Percentiles rank a stretch among this genome's conserved stretches.
Conservation (phyloP, 495 filamentous ascomycete genomes). For the Xylaria intraflava region DNA sequence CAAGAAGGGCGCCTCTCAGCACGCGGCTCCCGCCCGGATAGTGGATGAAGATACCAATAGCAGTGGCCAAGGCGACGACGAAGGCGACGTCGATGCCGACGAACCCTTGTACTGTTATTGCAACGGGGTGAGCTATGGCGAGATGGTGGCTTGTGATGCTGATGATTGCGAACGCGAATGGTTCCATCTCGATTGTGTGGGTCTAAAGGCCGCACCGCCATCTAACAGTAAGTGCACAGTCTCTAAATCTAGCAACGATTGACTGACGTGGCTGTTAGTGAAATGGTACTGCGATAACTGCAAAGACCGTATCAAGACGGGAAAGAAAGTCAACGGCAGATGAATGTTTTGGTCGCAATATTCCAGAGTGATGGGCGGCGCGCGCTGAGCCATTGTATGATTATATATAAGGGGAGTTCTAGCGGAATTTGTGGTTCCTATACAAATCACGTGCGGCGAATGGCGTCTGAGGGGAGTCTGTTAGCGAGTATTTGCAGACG, state of each 20-base stretch:
- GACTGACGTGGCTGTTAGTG: constrained; percentile 40
- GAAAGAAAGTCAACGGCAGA: constrained; percentile 34
- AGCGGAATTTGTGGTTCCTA: constrained; percentile 2
- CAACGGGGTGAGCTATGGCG: constrained; percentile 85
- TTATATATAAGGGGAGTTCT: constrained; percentile 9
- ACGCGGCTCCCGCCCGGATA: constrained; percentile 20
- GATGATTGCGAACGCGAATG: constrained; percentile 83
- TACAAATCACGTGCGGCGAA: constrained; percentile 7
- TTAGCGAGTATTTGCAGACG: constrained; percentile 3
- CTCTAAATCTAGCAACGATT: neutral
- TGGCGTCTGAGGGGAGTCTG: constrained; percentile 6
- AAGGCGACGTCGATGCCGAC: constrained; percentile 65
- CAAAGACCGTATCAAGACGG: constrained; percentile 59
- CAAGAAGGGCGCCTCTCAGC: constrained; percentile 57
- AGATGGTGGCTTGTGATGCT: constrained; percentile 97
- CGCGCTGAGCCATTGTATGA: constrained; percentile 3
- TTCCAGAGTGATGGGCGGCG: neutral
- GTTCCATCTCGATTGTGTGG: constrained; percentile 94
- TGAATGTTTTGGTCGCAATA: constrained; percentile 12
- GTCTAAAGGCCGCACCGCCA: constrained; percentile 75
- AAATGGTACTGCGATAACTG: constrained; percentile 93
- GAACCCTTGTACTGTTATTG: constrained; percentile 93
- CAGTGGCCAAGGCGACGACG: constrained; percentile 33
- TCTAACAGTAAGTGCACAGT: constrained; percentile 63
- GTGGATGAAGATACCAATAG: constrained; percentile 33